Evolutionary conservation across 2,329 filamentous ascomycete genomes (phyloP).

Genomic region (Pseudogymnoascus sp.): DNA sequence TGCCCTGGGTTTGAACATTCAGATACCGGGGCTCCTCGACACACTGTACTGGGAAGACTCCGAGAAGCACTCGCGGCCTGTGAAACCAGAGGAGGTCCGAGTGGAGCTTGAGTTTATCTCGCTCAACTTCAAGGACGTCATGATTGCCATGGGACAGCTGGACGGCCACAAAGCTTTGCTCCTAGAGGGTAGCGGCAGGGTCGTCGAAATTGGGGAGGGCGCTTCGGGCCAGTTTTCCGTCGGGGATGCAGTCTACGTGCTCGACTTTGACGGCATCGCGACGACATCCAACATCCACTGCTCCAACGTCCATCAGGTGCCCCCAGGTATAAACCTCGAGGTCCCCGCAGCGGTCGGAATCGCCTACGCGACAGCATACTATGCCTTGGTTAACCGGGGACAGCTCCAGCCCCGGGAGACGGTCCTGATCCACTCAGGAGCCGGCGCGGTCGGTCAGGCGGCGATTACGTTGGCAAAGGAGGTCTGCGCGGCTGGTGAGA

Average conservation of each 20-base stretch:
- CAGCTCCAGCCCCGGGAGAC: conserved; percentile 28
- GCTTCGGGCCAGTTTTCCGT: conserved; percentile 17
- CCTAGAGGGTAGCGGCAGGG: conserved; percentile 24
- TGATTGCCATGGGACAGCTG: conserved; percentile 26
- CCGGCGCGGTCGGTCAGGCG: conserved; percentile 18
- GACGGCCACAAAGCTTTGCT: conserved; percentile 19
- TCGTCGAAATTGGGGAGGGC: conserved; percentile 19
- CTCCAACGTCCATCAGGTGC: not conserved
- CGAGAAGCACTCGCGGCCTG: not conserved
- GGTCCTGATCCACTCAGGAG: conserved; percentile 18
- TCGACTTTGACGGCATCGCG: not conserved
- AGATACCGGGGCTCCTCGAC: conserved; percentile 13
- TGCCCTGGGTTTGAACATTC: not conserved
- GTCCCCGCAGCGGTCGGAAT: conserved; percentile 17
- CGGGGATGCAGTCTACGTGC: conserved; percentile 24
- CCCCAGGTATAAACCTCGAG: conserved; percentile 17
- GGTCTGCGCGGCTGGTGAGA: conserved; percentile 16
- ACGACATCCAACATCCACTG: not conserved
- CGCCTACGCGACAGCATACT: conserved; percentile 20
- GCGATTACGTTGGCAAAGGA: conserved; percentile 26
- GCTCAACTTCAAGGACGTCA: conserved; percentile 26
- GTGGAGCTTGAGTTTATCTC: conserved; percentile 21
- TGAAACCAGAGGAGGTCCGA: not conserved
- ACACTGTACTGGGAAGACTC: conserved; percentile 2
- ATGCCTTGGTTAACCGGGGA: conserved; percentile 25